These are phyloP conservation scores for Trypanosoma congolense DNA, from an alignment of 208 protist genomes.

Conservation along the genomic window DNA sequence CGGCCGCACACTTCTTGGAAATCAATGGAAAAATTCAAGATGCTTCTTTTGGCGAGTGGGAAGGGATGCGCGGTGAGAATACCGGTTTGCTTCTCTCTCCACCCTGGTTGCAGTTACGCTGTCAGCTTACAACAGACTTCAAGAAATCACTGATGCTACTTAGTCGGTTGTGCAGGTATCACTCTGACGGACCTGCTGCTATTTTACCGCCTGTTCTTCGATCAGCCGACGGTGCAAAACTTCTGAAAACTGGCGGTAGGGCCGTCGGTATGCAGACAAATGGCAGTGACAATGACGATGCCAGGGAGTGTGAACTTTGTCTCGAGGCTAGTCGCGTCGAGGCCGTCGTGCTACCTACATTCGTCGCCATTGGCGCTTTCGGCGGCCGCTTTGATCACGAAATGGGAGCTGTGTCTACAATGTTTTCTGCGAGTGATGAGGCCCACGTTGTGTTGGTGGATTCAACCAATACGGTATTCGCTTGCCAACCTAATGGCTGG, in stretches of 20 bases:
- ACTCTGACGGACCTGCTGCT: conserved; percentile 18
- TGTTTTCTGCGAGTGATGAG: background rate
- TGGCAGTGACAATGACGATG: conserved; percentile 9
- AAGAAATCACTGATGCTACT: conserved; percentile 52
- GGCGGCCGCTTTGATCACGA: conserved; percentile 83
- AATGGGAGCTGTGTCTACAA: conserved; percentile 30
- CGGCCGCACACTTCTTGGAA: background rate
- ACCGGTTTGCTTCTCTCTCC: conserved; percentile 6
- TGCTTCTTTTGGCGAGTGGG: background rate
- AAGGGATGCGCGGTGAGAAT: background rate
- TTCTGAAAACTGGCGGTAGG: conserved; percentile 18
- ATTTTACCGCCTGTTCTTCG: conserved; percentile 12
- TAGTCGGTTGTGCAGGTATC: conserved; percentile 22
- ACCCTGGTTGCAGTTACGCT: conserved; percentile 42
- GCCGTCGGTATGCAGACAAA: background rate
- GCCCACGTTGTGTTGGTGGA: conserved; percentile 38
- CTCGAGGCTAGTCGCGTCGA: conserved; percentile 12
- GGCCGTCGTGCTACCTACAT: conserved; percentile 40
- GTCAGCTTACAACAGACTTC: conserved; percentile 85
- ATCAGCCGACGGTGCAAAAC: background rate
- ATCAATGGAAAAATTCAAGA: background rate
- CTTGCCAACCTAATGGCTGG: conserved; percentile 64
- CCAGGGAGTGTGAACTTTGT: conserved; percentile 10
- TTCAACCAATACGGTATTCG: conserved; percentile 51
- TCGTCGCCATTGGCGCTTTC: conserved; percentile 50